Base-by-base conservation (phyloP, 257 asterid species). In the Vinca minor region DNA sequence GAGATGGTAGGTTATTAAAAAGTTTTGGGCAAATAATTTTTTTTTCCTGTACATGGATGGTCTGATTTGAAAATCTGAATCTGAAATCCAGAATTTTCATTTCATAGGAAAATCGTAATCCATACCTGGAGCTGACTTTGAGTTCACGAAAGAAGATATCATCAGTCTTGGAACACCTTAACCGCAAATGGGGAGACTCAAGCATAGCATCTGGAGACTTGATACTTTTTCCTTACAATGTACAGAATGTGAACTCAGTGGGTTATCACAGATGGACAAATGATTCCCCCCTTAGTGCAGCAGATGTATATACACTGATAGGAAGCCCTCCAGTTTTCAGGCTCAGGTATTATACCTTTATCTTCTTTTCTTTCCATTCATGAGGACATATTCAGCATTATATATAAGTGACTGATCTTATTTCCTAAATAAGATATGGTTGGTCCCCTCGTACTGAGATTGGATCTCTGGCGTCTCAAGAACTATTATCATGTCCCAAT, bases 301-400 rank as follows among this genome's bases (percentile, higher is more conserved):
- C 92, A 63, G 97, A 93, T 75, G 87, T 89, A 49, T 76, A 89
- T 79, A 70, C 74, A 68, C 81, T 65, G 39, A 67, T 87, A 62
- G 97, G 99, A 76, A 79, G 84, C 64, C 97, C 99, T 71, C 68
- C 84, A 59, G 72, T 83, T 78, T 93, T 89, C 80, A 94, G 97
- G 67, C 96, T 93, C 80, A 90, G 97, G 99, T 93, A 65, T 50
- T 54, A 11, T 56, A 17, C 54, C 61, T 52, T 48, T 17, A n/a
- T n/a, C n/a, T n/a, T 48, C 54, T 54, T 14, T 36, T 14, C 23
- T 29, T 63, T 45, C 6, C 48, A 41, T 20, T 59, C 53, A 23
- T 31, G 42, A 34, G 44, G 59, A 56, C 26, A 14, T 39, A 13
- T 1, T 59, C 29, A n/a, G n/a, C 53, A 17, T 31, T n/a, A 34